These are phyloP conservation scores for Irpex sp. DNA, from an alignment of 1,284 basidiomycete species.

Conservation along the genomic window DNA sequence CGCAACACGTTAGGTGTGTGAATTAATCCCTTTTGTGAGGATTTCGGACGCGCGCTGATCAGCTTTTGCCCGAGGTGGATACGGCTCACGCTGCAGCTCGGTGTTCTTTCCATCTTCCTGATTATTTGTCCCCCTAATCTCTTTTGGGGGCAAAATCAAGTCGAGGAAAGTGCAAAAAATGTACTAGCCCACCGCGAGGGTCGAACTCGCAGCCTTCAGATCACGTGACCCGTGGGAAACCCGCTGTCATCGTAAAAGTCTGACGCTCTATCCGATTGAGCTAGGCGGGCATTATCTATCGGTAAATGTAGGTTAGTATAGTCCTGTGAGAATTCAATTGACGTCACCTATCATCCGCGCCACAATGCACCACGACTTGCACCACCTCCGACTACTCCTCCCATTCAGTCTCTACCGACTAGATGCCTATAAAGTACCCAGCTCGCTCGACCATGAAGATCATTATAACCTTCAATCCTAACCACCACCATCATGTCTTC, in stretches of 20 bases:
- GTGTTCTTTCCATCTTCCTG: too few relatives aligned
- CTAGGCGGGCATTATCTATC: slow-evolving; percentile 44
- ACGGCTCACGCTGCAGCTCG: too few relatives aligned
- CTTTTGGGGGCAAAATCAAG: not conserved
- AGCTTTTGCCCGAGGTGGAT: too few relatives aligned
- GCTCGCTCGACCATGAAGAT: not conserved
- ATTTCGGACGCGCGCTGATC: too few relatives aligned
- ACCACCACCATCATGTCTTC: slow-evolving; percentile 8
- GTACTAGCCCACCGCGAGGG: slow-evolving; percentile 78
- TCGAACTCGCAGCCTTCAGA: slow-evolving; percentile 88
- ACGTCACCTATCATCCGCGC: not conserved
- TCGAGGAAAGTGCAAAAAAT: not conserved
- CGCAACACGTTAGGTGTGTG: too few relatives aligned
- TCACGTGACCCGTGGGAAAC: slow-evolving; percentile 20
- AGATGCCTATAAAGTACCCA: not conserved
- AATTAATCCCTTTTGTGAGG: too few relatives aligned
- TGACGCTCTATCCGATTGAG: slow-evolving; percentile 88
- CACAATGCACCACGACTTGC: not conserved
- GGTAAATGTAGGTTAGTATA: not conserved
- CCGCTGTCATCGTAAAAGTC: slow-evolving; percentile 42
- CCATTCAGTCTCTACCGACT: not conserved
- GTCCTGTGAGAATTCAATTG: not conserved
- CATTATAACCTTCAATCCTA: not conserved
- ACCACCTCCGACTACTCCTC: not conserved
- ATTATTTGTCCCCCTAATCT: too few relatives aligned